Conservation (phyloP, 2,329 filamentous ascomycete species). For the Scortechinia acanthostroma region DNA sequence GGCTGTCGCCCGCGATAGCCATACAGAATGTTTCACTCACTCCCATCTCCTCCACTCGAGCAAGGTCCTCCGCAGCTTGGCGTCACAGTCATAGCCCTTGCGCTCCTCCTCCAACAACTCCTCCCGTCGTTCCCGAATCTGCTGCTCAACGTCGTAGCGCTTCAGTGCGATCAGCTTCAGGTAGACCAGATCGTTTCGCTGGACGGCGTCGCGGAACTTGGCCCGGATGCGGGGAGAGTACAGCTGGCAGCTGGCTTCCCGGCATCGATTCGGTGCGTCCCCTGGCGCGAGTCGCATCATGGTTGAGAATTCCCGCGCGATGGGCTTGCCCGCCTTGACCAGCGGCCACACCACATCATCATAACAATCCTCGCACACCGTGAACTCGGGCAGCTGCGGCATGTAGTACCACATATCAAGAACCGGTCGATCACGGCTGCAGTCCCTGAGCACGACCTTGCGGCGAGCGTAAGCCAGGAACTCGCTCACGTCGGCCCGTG, state of each 20-base stretch:
- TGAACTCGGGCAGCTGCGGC: constrained; percentile 45
- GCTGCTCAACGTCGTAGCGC: neutral
- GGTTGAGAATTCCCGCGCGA: constrained; percentile 33
- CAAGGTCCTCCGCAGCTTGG: neutral
- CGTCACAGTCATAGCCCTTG: neutral
- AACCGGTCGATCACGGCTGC: constrained; percentile 37
- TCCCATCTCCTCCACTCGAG: neutral
- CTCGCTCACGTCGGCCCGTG: constrained; percentile 25
- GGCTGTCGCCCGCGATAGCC: too few species aligned
- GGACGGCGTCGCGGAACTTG: constrained; percentile 40
- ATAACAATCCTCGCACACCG: constrained; percentile 58
- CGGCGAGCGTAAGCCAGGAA: constrained; percentile 42
- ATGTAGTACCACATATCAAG: constrained; percentile 48
- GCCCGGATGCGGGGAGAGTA: constrained; percentile 51
- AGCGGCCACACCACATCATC: constrained; percentile 48
- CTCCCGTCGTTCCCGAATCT: neutral
- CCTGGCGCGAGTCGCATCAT: constrained; percentile 23
- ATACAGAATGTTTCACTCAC: neutral
- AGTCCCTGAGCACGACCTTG: constrained; percentile 36
- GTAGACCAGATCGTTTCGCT: constrained; percentile 38
- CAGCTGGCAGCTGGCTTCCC: constrained; percentile 34
- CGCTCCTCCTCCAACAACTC: neutral
- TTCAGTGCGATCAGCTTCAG: constrained; percentile 13
- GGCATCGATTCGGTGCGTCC: constrained; percentile 8
- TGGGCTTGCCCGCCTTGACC: constrained; percentile 24